Percentiles rank a stretch among this genome's conserved stretches.
phyloP scores from a whole-genome alignment of 192 early-diverging fungal species.

The Mortierella claussenii region DNA sequence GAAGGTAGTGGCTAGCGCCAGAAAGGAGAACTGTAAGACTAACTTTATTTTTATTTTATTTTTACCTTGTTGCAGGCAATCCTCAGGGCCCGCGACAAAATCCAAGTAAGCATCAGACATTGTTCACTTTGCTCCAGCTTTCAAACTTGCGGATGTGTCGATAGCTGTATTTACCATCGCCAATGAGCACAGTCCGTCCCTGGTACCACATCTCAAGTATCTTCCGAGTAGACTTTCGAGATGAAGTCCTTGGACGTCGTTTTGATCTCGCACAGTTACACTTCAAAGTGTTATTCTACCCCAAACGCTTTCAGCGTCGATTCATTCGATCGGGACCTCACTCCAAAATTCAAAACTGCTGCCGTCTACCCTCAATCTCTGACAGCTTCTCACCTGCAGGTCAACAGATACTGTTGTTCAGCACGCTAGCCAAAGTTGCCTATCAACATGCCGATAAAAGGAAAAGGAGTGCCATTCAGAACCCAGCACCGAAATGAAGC shows the following conservation, averaged over 20 bases:
- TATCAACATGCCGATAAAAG: too few relatives aligned
- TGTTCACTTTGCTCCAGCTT: not conserved
- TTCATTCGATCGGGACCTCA: slow-evolving; percentile 15
- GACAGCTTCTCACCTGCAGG: not conserved
- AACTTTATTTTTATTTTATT: not conserved
- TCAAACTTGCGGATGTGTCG: too few relatives aligned
- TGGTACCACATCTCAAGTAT: slow-evolving; percentile 32
- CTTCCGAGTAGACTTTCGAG: slow-evolving; percentile 28
- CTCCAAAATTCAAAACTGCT: slow-evolving; percentile 14
- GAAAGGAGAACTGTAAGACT: not conserved
- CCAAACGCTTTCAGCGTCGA: slow-evolving; percentile 6
- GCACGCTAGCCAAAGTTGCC: slow-evolving; percentile 4
- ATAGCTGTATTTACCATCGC: slow-evolving; percentile 21
- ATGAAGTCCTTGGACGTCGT: slow-evolving; percentile 25
- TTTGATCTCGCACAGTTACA: slow-evolving; percentile 22
- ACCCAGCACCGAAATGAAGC: too few relatives aligned
- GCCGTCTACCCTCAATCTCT: not conserved
- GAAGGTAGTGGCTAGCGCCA: not conserved
- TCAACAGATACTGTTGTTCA: slow-evolving; percentile 22
- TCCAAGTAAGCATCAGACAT: not conserved
- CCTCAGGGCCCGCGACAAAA: not conserved
- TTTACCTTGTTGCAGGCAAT: slow-evolving; percentile 11
- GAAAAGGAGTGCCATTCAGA: not conserved
- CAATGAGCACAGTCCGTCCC: slow-evolving; percentile 19
- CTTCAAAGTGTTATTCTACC: not conserved